Base-by-base conservation (phyloP, 768 basidiomycete genomes). In the Coprinellus micaceus region DNA sequence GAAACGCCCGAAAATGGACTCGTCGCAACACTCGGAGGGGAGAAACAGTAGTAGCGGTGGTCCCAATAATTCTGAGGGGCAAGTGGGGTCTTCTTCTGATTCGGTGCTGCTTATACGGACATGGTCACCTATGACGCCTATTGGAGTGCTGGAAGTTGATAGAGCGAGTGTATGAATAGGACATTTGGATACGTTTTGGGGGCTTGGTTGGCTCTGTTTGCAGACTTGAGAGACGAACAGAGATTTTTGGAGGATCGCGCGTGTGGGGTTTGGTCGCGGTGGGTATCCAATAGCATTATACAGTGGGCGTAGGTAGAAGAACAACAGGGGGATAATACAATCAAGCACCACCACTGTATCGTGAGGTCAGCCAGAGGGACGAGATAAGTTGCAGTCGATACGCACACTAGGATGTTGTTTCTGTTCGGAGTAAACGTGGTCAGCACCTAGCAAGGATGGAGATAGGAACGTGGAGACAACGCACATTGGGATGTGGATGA, bases 361-460 rank as follows among this genome's bases (percentile, higher is more conserved):
- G 40, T 39, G 43, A 52, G 57, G 65, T 78, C 53, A 74, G 67
- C 57, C 48, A 56, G 43, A 28, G 43, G 33, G 39, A 44, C 17
- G 6, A 2, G 4, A 15, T 28, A 17, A 22, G 51, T 43, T 30
- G 45, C 4, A 26, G 26, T 54, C 33, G 52, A 24, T 26, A 92
- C 94, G 66, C 82, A 97, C 94, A 97, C 94, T 60, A 97, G 83
- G 64, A 97, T 97, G 71, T 97, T 96, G 77, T 96, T 97, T 82
- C 94, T 96, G 40, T 33, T 33, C 33, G 33, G n/a, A n/a, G n/a
- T n/a, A n/a, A n/a, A n/a, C n/a, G n/a, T n/a, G n/a, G n/a, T n/a
- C n/a, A n/a, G n/a, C n/a, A n/a, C n/a, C n/a, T 21, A 43, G 6
- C 61, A 22, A 63, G 63, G 67, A 52, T 63, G 59, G 19, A 41